Evolutionary conservation across 768 basidiomycete species (phyloP), one percentile per base, ranked within the genome.

Genomic region (Omphalotus guepiniiformis): DNA sequence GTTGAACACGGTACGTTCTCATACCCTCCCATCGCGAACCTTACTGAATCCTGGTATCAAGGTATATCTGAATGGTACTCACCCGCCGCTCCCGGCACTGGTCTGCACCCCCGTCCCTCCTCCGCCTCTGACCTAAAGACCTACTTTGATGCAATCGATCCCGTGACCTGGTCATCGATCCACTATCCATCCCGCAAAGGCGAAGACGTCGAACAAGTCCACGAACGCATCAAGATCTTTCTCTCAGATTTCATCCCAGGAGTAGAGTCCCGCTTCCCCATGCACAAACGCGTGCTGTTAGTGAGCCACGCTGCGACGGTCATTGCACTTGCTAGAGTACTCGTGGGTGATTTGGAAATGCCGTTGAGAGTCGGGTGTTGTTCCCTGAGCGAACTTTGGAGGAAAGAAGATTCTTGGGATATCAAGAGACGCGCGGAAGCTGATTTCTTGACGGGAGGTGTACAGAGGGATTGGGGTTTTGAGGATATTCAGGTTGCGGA

Each of bases 21-120:
- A 39, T 4, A 28, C 22, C 11, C 34, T 29, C 13, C 40, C n/a
- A 21, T 30, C 34, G 21, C 26, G 29, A 22, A n/a, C 15, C 28
- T 23, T 35, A 7, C 34, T 27, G 2, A 3, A 49, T 18, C 4
- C 12, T 35, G 6, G 4, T 22, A 16, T 27, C 51, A 87, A n/a
- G 85, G 85, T 8, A 60, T 89, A 6, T 75, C 79, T 3, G 88
- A 90, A 63, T 92, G 89, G 89, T 88, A 82, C 62, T 85, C 83
- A 3, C 85, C 83, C 23, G 85, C 81, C 27, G 61, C 62, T 2
- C 78, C 80, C 0, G 75, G 79, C 25, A 80, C 85, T 2, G 83
- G 87, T 26, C 71, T 91, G 6, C 86, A 90, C 55, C 89, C 89
- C 2, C 82, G 88, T 3, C 88, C 89, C 1, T 72, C 71, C 11